These are phyloP conservation scores for Zanthoxylum bungeanum DNA, from an alignment of 345 rosid species.

Conservation along the genomic window DNA sequence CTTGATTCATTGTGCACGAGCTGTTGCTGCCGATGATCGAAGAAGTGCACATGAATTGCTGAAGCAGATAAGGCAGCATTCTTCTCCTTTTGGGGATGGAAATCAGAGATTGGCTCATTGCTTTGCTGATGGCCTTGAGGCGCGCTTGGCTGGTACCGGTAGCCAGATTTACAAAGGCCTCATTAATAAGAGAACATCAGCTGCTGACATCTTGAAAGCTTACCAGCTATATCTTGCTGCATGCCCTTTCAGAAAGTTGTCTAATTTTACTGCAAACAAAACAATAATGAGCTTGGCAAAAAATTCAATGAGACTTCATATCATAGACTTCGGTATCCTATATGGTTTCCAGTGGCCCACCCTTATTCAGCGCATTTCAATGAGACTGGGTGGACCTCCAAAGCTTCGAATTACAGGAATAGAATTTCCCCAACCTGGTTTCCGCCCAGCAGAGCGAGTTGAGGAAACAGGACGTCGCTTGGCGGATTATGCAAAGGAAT, in stretches of 20 bases:
- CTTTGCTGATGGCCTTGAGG: constrained; percentile 84
- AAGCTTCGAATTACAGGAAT: constrained; percentile 86
- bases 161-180: constrained; percentile 66
- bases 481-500: constrained; percentile 74
- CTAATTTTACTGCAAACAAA: constrained; percentile 57
- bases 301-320: constrained; percentile 55
- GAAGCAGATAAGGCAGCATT: constrained; percentile 75
- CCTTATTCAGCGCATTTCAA: constrained; percentile 61
- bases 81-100: constrained; percentile 83
- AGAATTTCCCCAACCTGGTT: constrained; percentile 92
- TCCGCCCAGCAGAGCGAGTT: constrained; percentile 83
- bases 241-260: constrained; percentile 77
- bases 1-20: constrained; percentile 78
- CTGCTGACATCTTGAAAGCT: constrained; percentile 77
- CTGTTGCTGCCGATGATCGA: constrained; percentile 69
- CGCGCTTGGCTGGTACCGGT: constrained; percentile 75
- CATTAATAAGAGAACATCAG: constrained; percentile 55
- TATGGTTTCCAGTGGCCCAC: constrained; percentile 98
- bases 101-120: constrained; percentile 82
- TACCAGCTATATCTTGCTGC: constrained; percentile 69
- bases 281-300: constrained; percentile 46
- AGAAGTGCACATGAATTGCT: constrained; percentile 63
- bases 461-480: constrained; percentile 88
- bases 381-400: constrained; percentile 57
- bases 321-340: constrained; percentile 87